phyloP scores from a whole-genome alignment of 176 grass and related monocot genomes.

The Saccharum spontaneum region DNA sequence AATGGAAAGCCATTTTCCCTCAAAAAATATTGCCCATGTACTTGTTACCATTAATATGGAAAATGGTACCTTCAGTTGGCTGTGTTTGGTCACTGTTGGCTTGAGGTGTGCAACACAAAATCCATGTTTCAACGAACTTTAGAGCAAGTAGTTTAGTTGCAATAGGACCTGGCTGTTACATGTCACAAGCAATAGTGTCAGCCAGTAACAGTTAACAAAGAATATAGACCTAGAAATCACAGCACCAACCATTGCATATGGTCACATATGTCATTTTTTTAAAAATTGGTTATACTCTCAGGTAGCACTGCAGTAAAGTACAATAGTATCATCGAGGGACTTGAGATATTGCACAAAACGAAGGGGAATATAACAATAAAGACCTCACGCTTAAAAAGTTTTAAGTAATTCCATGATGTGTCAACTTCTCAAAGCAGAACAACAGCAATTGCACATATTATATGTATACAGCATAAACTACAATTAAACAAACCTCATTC shows the following conservation, averaged over 20 bases:
- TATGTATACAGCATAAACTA: conserved; percentile 23
- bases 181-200: conserved; percentile 42
- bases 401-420: conserved; percentile 42
- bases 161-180: conserved; percentile 61
- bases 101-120: conserved; percentile 68
- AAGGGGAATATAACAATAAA: conserved; percentile 22
- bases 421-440: conserved; percentile 7
- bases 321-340: conserved; percentile 23
- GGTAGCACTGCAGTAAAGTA: not conserved
- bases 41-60: conserved; percentile 13
- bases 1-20: conserved; percentile 9
- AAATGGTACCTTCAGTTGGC: conserved; percentile 49
- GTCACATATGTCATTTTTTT: conserved; percentile 14
- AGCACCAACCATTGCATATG: conserved; percentile 27
- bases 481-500: conserved; percentile 52
- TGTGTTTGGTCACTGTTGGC: conserved; percentile 41
- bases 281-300: conserved; percentile 10
- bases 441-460: conserved; percentile 18
- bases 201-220: conserved; percentile 31
- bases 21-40: conserved; percentile 18
- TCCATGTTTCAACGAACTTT: conserved; percentile 87
- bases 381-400: conserved; percentile 4
- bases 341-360: conserved; percentile 2
- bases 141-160: conserved; percentile 73
- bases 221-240: conserved; percentile 14